Conservation (phyloP, 2,329 filamentous ascomycete genomes). For the Colletotrichum brevisporum region DNA sequence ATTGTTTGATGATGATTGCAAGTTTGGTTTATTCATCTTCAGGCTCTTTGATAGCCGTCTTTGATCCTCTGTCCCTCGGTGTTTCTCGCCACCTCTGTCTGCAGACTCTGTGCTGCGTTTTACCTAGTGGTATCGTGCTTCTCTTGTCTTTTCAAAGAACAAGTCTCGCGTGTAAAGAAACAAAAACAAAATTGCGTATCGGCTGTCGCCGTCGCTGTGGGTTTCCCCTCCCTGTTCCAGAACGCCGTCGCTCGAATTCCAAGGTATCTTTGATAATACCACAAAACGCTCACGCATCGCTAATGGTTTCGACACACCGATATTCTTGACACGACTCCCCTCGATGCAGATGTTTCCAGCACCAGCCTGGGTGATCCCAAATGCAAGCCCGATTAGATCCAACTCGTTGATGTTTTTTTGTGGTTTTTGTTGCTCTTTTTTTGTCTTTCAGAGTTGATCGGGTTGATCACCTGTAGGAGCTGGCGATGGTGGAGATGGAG, state of each 20-base stretch:
- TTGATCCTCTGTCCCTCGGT: not conserved
- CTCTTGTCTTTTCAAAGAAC: not conserved
- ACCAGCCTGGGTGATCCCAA: conserved; percentile 24
- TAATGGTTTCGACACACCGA: conserved; percentile 9
- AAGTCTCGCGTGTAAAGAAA: not conserved
- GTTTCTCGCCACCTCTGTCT: conserved; percentile 2
- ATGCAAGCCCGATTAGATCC: conserved; percentile 31
- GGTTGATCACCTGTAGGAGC: conserved; percentile 24
- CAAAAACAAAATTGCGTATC: conserved; percentile 2
- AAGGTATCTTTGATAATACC: conserved; percentile 28
- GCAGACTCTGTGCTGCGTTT: conserved; percentile 16
- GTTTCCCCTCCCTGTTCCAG: not conserved
- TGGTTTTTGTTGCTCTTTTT: not conserved
- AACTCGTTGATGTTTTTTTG: not conserved
- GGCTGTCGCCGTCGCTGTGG: conserved; percentile 21
- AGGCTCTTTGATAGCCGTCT: not conserved
- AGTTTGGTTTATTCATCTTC: conserved; percentile 7
- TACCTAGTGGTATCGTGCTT: conserved; percentile 26
- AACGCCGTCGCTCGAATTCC: conserved; percentile 36
- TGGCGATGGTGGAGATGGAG: conserved; percentile 36
- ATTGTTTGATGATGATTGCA: not conserved
- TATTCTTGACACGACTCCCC: not conserved
- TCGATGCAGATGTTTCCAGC: conserved; percentile 3
- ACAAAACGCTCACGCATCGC: conserved; percentile 2
- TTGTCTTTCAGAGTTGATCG: not conserved